A percentile compares a stretch with the other conserved stretches of the same genome.
Conservation (phyloP, 2,329 filamentous ascomycete species). For the Clarireedia sp. region DNA sequence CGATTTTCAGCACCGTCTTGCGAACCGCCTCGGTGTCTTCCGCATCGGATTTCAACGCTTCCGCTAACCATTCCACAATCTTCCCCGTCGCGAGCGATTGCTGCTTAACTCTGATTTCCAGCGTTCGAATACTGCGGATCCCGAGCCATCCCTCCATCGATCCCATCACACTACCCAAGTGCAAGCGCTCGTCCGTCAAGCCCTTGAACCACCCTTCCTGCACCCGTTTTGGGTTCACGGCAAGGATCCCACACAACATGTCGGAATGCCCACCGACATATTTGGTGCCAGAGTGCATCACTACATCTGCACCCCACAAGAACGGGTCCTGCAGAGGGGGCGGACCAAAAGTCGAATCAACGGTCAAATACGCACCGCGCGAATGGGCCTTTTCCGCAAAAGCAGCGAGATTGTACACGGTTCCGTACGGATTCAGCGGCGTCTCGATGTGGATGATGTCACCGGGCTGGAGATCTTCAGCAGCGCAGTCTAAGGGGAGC, state of each 20-base stretch:
- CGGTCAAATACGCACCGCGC: constrained; percentile 66
- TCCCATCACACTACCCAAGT: constrained; percentile 78
- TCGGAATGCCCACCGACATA: constrained; percentile 95
- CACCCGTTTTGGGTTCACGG: constrained; percentile 45
- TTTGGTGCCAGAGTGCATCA: constrained; percentile 93
- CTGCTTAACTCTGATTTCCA: constrained; percentile 72
- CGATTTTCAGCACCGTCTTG: constrained; percentile 51
- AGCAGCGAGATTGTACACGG: constrained; percentile 62
- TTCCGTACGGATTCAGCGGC: constrained; percentile 83
- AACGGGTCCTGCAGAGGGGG: constrained; percentile 87
- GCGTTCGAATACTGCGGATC: constrained; percentile 73
- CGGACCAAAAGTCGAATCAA: constrained; percentile 90
- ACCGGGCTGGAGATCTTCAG: constrained; percentile 59
- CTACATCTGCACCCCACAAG: constrained; percentile 67
- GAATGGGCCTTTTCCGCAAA: constrained; percentile 68
- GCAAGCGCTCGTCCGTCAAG: constrained; percentile 57
- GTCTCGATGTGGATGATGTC: constrained; percentile 91
- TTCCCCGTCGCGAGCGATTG: constrained; percentile 64
- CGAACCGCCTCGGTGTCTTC: constrained; percentile 33
- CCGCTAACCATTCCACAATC: constrained; percentile 64
- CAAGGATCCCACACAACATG: constrained; percentile 79
- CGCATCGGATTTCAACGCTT: constrained; percentile 22
- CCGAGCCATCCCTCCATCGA: constrained; percentile 89
- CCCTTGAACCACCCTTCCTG: constrained; percentile 49
- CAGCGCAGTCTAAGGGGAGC: constrained; percentile 61